These are phyloP conservation scores for Sugiyamaella castrensis DNA, from an alignment of 1,139 yeast species.

Conservation along the genomic window DNA sequence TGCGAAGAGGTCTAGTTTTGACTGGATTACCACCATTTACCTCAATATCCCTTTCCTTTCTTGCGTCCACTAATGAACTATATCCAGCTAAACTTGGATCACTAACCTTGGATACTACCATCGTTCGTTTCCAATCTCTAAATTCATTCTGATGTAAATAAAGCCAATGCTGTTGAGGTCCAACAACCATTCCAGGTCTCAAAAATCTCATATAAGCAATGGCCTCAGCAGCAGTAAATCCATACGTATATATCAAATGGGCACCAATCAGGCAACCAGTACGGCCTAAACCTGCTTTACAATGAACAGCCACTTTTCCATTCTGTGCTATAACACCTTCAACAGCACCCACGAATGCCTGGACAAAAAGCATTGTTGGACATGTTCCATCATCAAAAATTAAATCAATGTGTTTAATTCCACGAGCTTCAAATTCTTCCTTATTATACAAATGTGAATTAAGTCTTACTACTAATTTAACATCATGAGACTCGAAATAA, in stretches of 20 bases:
- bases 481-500: conserved; percentile 68
- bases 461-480: conserved; percentile 83
- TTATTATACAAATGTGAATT: conserved; percentile 89
- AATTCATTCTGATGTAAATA: conserved; percentile 94
- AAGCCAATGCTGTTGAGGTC: conserved; percentile 98
- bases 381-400: conserved; percentile 98
- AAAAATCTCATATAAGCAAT: conserved; percentile 94
- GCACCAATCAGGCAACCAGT: conserved; percentile 98
- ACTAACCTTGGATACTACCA: conserved; percentile 72
- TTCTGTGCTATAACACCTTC: conserved; percentile 80
- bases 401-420: conserved; percentile 88
- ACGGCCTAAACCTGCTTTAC: conserved; percentile 97
- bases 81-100: conserved; percentile 75
- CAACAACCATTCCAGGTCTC: conserved; percentile 99
- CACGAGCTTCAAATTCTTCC: conserved; percentile 74
- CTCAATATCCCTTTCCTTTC: conserved; percentile 8
- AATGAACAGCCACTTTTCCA: conserved; percentile 95
- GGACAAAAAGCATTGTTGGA: conserved; percentile 90
- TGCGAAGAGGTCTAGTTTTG: conserved; percentile 35
- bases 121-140: conserved; percentile 92
- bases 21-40: not conserved
- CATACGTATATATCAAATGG: conserved; percentile 90
- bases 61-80: conserved; percentile 53
- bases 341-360: conserved; percentile 90
- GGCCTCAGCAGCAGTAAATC: conserved; percentile 95